A percentile compares a stretch with the other conserved stretches of the same genome.
Evolutionary conservation across 2,329 filamentous ascomycete genomes (phyloP).

Genomic region (Pseudogymnoascus sp.): DNA sequence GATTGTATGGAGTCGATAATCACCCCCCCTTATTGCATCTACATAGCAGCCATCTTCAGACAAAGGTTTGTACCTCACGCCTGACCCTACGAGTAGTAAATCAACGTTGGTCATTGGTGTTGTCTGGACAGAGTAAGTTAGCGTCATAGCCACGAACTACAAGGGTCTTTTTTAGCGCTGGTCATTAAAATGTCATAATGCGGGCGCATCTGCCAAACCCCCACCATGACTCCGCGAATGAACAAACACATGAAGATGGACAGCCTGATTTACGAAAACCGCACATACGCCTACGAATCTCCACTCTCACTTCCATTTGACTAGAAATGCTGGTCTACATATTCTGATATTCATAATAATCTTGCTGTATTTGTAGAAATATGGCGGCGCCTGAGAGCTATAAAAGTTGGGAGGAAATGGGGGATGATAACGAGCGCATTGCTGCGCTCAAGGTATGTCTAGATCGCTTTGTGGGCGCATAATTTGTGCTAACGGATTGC

Average conservation of each 20-base stretch:
- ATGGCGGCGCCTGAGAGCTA: not conserved
- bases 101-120: not conserved
- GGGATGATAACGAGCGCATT: not conserved
- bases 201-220: not conserved
- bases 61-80: not conserved
- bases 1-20: too few relatives aligned
- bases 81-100: not conserved
- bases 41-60: too few relatives aligned
- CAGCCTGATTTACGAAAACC: not conserved
- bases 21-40: too few relatives aligned
- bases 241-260: not conserved
- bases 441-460: not conserved
- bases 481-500: not conserved
- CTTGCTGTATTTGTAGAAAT: not conserved
- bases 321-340: not conserved
- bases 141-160: not conserved
- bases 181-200: constrained; percentile 5
- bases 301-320: not conserved
- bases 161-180: not conserved
- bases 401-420: not conserved
- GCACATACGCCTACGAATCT: constrained; percentile 2
- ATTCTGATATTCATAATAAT: not conserved
- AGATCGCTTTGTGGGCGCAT: not conserved
- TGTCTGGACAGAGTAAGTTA: not conserved
- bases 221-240: not conserved